Evolutionary conservation across 1,139 yeast species (phyloP).

Genomic region (Yamadazyma atmosphaerica): DNA sequence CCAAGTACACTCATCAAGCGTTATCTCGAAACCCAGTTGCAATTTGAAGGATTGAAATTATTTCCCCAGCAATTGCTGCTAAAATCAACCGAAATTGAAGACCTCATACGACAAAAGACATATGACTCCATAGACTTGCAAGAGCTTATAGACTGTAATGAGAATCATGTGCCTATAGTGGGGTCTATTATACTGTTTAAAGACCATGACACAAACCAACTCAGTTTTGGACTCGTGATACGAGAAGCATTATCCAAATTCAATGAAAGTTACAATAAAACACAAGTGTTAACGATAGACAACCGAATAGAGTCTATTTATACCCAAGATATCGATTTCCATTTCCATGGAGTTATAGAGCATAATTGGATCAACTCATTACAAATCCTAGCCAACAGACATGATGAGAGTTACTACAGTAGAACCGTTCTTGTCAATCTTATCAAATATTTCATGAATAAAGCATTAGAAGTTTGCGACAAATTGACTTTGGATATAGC

Average conservation of each 20-base stretch:
- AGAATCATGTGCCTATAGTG: constrained; percentile 20
- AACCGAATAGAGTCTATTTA: constrained; percentile 29
- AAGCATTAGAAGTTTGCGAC: constrained; percentile 12
- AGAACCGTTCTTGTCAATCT: constrained; percentile 21
- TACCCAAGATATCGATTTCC: constrained; percentile 28
- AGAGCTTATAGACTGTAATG: constrained; percentile 22
- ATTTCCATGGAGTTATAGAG: constrained; percentile 26
- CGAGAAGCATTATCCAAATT: constrained; percentile 30
- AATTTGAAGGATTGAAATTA: not conserved
- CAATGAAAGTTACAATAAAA: constrained; percentile 33
- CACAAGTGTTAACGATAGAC: constrained; percentile 30
- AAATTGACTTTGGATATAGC: constrained; percentile 20
- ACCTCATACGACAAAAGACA: constrained; percentile 9
- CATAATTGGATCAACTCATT: constrained; percentile 20
- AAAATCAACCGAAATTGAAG: constrained; percentile 7
- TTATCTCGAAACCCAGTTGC: constrained; percentile 1
- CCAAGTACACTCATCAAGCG: constrained; percentile 3
- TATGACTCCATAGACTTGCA: constrained; percentile 15
- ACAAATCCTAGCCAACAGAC: constrained; percentile 24
- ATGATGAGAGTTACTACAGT: constrained; percentile 17
- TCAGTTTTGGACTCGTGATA: constrained; percentile 34
- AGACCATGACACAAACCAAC: constrained; percentile 12
- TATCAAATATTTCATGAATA: constrained; percentile 21
- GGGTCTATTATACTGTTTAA: constrained; percentile 40
- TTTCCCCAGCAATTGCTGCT: not conserved